Conservation (phyloP, 129 eudicot species). For the Scalesia atractyloides region DNA sequence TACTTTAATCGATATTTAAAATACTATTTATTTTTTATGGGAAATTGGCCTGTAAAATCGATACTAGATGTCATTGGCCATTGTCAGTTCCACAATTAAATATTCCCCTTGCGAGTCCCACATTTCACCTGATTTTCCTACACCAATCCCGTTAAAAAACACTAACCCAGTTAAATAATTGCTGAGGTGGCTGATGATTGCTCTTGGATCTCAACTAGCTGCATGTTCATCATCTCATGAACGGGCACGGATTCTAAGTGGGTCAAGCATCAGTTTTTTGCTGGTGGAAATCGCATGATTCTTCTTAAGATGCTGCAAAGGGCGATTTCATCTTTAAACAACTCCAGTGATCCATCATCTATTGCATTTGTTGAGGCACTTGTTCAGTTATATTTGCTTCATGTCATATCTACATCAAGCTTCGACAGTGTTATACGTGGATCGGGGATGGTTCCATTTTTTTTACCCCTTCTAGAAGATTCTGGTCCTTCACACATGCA, state of each 20-base stretch:
- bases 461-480: constrained; percentile 91
- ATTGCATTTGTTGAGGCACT: constrained; percentile 94
- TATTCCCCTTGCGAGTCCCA: too few species aligned
- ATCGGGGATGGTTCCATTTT: constrained; percentile 96
- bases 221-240: constrained; percentile 97
- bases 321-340: constrained; percentile 77
- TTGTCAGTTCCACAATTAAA: too few species aligned
- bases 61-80: too few species aligned
- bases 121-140: too few species aligned
- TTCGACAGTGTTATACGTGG: constrained; percentile 87
- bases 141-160: too few species aligned
- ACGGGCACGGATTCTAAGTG: constrained; percentile 83
- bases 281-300: constrained; percentile 89
- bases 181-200: too few species aligned
- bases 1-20: too few species aligned
- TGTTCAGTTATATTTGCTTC: constrained; percentile 87
- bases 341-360: constrained; percentile 74
- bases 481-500: constrained; percentile 73
- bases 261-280: constrained; percentile 90
- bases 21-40: too few species aligned
- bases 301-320: constrained; percentile 87
- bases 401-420: constrained; percentile 92
- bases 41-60: too few species aligned
- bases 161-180: too few species aligned
- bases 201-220: constrained; percentile 92